Evolutionary conservation across 805 yeast genomes (phyloP), one percentile per base, ranked within the genome.

Genomic region (Candida maris): DNA sequence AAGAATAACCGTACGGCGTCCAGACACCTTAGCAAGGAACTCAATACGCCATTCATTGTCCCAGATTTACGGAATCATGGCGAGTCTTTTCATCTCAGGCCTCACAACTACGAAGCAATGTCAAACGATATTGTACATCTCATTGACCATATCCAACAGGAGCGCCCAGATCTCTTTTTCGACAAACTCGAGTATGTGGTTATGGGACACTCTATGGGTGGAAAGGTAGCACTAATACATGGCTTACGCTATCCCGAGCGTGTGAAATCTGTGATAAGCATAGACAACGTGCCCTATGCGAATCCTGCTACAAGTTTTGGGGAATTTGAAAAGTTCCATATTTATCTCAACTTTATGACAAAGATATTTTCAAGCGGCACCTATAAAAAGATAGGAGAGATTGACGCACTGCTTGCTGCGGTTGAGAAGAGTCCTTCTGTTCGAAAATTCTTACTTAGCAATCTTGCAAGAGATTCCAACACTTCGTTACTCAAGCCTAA

Each of bases 61-160:
- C 65, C 84, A 13, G 97, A 91, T 57, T 66, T 89, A 39, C 68
- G 97, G 39, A 91, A 93, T 60, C 96, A 91, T 58, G 98, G 98
- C 2, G 75, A 71, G 3, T 83, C 95, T 4, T 95, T 95, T 4
- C 94, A 84, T 49, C 55, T 57, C n/a, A 50, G 61, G 0, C 66
- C 81, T 14, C 85, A 85, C 54, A 86, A 81, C 51, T 84, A 87
- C 57, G 76, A 80, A 1, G 62, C 85, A 2, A 69, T 91, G 69
- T 81, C 95, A 1, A 77, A 82, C 2, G 98, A 91, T 58, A 81
- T 91, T n/a, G 79, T 74, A 35, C 51, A 61, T n/a, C 84, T 88
- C 17, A 39, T 51, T 5, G 28, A 41, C 2, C 48, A 46, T 30
- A 28, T 56, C 12, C 30, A 27, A n/a, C 13, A 34, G 2, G 27